Conservation (phyloP, 306 rosid genomes). For the Bauhinia variegata region DNA sequence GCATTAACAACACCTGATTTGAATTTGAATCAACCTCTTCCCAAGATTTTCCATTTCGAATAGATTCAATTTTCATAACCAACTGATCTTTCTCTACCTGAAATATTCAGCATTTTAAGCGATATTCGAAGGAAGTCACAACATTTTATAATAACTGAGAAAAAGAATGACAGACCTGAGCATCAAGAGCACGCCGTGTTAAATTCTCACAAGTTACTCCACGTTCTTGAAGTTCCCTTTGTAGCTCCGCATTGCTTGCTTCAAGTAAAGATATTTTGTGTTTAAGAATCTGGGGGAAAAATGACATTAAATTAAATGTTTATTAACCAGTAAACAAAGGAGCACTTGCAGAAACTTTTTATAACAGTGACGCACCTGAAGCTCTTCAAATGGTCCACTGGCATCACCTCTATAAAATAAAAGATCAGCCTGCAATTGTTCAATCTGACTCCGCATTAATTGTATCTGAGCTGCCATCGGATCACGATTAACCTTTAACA, state of each 20-base stretch:
- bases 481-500: constrained; percentile 79
- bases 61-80: constrained; percentile 71
- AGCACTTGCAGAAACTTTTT: constrained; percentile 11
- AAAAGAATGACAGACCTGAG: constrained; percentile 42
- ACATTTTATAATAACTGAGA: constrained; percentile 13
- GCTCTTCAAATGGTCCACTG: constrained; percentile 76
- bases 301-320: constrained; percentile 28
- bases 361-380: constrained; percentile 59
- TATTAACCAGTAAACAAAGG: constrained; percentile 11
- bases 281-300: constrained; percentile 69
- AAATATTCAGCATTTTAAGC: constrained; percentile 25
- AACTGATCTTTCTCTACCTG: constrained; percentile 90
- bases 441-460: constrained; percentile 83
- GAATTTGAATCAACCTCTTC: constrained; percentile 80
- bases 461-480: constrained; percentile 83
- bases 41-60: constrained; percentile 87
- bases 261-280: constrained; percentile 89
- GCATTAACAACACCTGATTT: constrained; percentile 64
- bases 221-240: constrained; percentile 59
- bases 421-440: constrained; percentile 89
- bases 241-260: constrained; percentile 79
- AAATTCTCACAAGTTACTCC: constrained; percentile 39
- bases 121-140: constrained; percentile 26
- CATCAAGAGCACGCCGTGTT: constrained; percentile 39
- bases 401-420: constrained; percentile 71